Percentiles rank a stretch among this genome's conserved stretches.
Conservation (phyloP, 306 rosid genomes). For the Clitoria ternatea region DNA sequence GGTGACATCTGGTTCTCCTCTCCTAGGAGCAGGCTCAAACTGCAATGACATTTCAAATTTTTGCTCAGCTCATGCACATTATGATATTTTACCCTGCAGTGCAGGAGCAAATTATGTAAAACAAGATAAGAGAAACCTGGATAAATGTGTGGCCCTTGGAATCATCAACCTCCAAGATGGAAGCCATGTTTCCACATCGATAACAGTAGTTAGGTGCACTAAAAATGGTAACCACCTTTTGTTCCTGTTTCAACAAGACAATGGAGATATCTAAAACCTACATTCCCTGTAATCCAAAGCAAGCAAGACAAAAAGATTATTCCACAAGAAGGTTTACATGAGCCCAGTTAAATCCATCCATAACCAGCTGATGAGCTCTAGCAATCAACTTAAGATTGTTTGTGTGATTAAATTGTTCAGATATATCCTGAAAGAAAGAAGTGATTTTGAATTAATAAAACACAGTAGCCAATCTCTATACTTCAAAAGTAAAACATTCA, state of each 20-base stretch:
- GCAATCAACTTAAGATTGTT: constrained; percentile 77
- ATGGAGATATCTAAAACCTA: background rate
- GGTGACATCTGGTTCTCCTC: constrained; percentile 91
- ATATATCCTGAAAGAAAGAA: constrained; percentile 59
- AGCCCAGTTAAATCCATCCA: constrained; percentile 94
- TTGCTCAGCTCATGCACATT: background rate
- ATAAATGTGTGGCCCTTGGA: constrained; percentile 77
- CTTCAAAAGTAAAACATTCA: background rate
- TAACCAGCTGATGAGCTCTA: constrained; percentile 82
- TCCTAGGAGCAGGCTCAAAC: constrained; percentile 93
- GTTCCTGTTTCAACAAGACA: constrained; percentile 58
- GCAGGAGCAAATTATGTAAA: background rate
- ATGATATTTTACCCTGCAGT: background rate
- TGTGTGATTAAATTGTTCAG: constrained; percentile 77
- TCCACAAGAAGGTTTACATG: constrained; percentile 44
- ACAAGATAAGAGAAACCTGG: constrained; percentile 44
- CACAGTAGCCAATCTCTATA: background rate
- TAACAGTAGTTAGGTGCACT: constrained; percentile 90
- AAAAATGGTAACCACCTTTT: constrained; percentile 83
- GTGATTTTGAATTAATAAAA: background rate
- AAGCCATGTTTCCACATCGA: constrained; percentile 94
- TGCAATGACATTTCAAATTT: constrained; percentile 30
- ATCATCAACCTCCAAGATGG: constrained; percentile 89
- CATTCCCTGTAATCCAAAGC: background rate
- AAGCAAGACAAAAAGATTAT: constrained; percentile 1